Conservation (phyloP, 352 stramenopile genomes). For the Phytophthora uliginosa region DNA sequence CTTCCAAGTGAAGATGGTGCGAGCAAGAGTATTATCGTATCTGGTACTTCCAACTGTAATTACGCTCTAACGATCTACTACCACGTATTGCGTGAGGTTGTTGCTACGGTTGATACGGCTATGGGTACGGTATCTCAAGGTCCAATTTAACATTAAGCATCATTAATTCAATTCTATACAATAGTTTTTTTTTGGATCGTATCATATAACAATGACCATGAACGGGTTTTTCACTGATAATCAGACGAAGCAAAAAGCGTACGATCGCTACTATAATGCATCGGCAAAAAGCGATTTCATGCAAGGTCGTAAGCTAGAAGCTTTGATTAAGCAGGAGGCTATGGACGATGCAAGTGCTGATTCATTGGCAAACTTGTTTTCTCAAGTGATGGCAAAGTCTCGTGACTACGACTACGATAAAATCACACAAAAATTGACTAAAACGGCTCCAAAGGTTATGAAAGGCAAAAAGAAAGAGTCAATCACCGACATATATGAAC, state of each 20-base stretch:
- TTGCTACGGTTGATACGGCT: slow-evolving; percentile 9
- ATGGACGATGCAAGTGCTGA: not conserved
- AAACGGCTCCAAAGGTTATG: not conserved
- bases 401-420: not conserved
- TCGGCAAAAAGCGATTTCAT: not conserved
- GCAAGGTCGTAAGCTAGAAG: not conserved
- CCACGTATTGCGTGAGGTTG: slow-evolving; percentile 19
- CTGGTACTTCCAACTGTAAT: slow-evolving; percentile 10
- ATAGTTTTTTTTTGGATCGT: not conserved
- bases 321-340: not conserved
- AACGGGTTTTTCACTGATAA: not conserved
- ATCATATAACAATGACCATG: not conserved
- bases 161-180: not conserved
- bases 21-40: slow-evolving; percentile 19
- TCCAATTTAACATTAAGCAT: not conserved
- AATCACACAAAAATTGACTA: not conserved
- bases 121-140: slow-evolving; percentile 8
- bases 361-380: not conserved
- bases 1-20: slow-evolving; percentile 8
- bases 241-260: not conserved
- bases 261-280: slow-evolving; percentile 1
- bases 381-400: not conserved
- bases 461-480: not conserved
- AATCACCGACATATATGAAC: too few species aligned
- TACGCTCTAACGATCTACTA: slow-evolving; percentile 17